A percentile compares a stretch with the other conserved stretches of the same genome.
phyloP scores from a whole-genome alignment of 2,329 filamentous ascomycete genomes.

The Capronia epimyces region DNA sequence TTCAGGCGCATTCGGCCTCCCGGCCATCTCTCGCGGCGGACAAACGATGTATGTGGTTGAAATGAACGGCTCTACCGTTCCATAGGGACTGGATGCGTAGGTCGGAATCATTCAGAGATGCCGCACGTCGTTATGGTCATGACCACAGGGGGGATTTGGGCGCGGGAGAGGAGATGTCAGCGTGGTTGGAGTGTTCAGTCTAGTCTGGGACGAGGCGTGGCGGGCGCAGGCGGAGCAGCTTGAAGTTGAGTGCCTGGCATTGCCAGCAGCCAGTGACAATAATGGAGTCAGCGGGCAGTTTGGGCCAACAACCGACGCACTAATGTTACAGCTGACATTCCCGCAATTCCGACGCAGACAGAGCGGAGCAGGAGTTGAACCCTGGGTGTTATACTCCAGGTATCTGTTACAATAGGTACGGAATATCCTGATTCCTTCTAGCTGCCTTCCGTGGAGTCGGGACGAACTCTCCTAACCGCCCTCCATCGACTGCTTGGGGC shows the following conservation, averaged over 20 bases:
- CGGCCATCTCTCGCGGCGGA: conserved; percentile 24
- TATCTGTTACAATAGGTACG: too few species aligned
- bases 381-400: neutral
- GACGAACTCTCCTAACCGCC: too few species aligned
- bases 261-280: neutral
- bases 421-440: too few species aligned
- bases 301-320: conserved; percentile 9
- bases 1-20: conserved; percentile 24
- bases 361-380: neutral
- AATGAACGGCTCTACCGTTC: conserved; percentile 9
- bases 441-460: too few species aligned
- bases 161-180: conserved; percentile 6
- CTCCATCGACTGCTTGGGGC: too few species aligned
- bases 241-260: conserved; percentile 1
- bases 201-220: conserved; percentile 1
- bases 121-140: neutral
- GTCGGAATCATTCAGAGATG: conserved; percentile 5
- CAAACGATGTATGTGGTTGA: conserved; percentile 7
- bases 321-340: conserved; percentile 11
- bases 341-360: neutral
- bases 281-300: neutral
- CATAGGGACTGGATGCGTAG: conserved; percentile 6
- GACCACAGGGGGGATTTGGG: neutral
- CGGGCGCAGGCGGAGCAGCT: conserved; percentile 13
- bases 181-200: conserved; percentile 3